Conservation (phyloP, 1,284 basidiomycete genomes). For the Malassezia equina region DNA sequence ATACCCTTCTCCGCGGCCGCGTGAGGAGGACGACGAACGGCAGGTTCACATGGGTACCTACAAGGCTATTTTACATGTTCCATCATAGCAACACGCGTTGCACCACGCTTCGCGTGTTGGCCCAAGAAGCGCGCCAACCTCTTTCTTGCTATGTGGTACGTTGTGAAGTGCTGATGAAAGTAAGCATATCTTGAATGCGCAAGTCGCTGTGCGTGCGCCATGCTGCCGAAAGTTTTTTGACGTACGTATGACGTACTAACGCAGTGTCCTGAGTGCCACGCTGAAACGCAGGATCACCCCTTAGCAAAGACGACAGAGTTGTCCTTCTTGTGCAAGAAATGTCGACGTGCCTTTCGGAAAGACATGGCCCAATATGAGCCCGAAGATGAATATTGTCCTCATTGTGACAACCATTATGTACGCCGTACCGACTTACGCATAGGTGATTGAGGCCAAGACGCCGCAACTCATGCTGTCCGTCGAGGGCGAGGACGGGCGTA, state of each 20-base stretch:
- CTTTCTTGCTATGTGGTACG: constrained; percentile 10
- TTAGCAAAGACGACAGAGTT: constrained; percentile 75
- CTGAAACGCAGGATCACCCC: constrained; percentile 64
- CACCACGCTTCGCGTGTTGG: not conserved
- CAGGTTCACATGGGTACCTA: not conserved
- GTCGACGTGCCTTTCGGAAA: constrained; percentile 91
- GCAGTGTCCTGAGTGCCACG: constrained; percentile 82
- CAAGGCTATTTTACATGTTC: not conserved
- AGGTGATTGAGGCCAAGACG: constrained; percentile 89
- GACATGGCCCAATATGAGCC: constrained; percentile 84
- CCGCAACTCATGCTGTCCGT: constrained; percentile 73
- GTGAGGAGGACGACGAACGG: not conserved
- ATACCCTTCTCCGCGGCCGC: not conserved
- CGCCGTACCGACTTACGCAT: constrained; percentile 43
- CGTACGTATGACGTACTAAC: constrained; percentile 20
- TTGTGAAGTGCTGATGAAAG: constrained; percentile 15
- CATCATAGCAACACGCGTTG: not conserved
- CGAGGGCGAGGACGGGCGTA: constrained; percentile 77
- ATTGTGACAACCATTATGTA: constrained; percentile 96
- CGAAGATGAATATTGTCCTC: constrained; percentile 92
- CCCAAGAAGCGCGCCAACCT: not conserved
- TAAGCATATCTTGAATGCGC: constrained; percentile 47
- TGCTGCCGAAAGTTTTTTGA: constrained; percentile 47
- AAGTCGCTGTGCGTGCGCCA: constrained; percentile 44
- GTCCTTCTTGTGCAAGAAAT: constrained; percentile 93